These are phyloP conservation scores for Malus sylvestris DNA, from an alignment of 306 rosid genomes.

Conservation along the genomic window DNA sequence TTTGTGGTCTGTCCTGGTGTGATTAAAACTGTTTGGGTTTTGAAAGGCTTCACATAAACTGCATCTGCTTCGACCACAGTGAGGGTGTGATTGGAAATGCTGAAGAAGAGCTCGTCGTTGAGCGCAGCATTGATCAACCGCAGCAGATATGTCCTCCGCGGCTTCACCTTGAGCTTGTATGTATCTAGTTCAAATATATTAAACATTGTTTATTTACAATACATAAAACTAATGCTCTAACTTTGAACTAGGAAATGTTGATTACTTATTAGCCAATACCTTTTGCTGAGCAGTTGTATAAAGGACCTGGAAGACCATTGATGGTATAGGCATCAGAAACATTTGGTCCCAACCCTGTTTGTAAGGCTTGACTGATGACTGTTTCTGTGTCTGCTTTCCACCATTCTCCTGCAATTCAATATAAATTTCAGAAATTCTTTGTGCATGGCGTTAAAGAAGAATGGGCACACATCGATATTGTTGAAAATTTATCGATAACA, in stretches of 20 bases:
- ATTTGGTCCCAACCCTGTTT: constrained; percentile 61
- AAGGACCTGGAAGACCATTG: constrained; percentile 72
- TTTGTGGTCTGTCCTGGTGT: constrained; percentile 69
- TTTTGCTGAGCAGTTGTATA: constrained; percentile 48
- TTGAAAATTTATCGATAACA: background rate
- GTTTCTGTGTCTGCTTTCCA: constrained; percentile 74
- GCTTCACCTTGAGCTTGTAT: constrained; percentile 57
- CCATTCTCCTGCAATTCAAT: constrained; percentile 57
- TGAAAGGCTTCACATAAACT: constrained; percentile 53
- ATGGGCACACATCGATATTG: background rate
- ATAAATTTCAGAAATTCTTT: background rate
- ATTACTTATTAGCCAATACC: constrained; percentile 19
- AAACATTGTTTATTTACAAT: background rate
- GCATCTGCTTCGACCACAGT: constrained; percentile 71
- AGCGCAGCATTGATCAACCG: constrained; percentile 62
- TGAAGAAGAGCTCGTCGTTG: constrained; percentile 59
- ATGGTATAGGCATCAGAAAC: constrained; percentile 61
- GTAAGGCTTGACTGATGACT: constrained; percentile 53
- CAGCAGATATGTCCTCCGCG: constrained; percentile 50
- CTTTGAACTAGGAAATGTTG: background rate
- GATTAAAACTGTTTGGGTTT: constrained; percentile 43
- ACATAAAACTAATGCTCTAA: background rate
- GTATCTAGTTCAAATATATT: constrained; percentile 29
- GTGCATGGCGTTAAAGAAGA: background rate
- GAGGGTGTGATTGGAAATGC: constrained; percentile 68